Evolutionary conservation across 805 yeast genomes (phyloP), one percentile per base, ranked within the genome.

Genomic region (Wickerhamiella brachini): DNA sequence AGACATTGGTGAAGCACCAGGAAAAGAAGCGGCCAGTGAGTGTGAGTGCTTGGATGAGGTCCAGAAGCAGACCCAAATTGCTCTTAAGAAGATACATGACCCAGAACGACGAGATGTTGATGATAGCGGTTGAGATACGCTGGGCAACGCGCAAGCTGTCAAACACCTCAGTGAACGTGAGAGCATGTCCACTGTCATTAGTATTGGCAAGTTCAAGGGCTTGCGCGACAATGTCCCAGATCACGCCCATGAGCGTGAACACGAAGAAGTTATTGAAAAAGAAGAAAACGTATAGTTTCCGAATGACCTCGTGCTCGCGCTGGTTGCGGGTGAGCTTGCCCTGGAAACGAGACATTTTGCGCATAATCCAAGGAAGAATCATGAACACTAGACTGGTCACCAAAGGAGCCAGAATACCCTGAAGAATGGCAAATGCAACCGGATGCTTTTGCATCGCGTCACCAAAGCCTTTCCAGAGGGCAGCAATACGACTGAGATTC

Each of bases 71-170:
- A 13, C 62, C 69, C 13, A 68, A 37, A 31, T 64, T 57, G 13
- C 63, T 63, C 20, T 66, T 59, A 18, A 69, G 49, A 5, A 68
- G 51, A 54, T 68, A 69, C 67, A 68, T 62, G 24, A 68, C 69
- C 72, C 72, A 69, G 57, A 69, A 69, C 8, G 70, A 64, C 5
- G 71, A 66, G 20, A 68, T 60, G 45, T 62, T 62, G 44, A 69
- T 63, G 39, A 69, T 61, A 6, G 72, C 66, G 3, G 63, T 60
- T 1, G 71, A 59, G 9, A 66, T 54, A 21, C 69, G 68, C 24
- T 59, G 54, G 2, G 63, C 64, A 9, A 68, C 55, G 3, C 55
- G 57, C 13, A 68, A 58, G 12, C 57, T 44, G 18, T 54, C 47
- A 57, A 65, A 57, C 0, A 64, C 68, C 21, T 62, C 59, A 7